phyloP scores from a whole-genome alignment of 495 filamentous ascomycete species.

The Xylaria intraflava region DNA sequence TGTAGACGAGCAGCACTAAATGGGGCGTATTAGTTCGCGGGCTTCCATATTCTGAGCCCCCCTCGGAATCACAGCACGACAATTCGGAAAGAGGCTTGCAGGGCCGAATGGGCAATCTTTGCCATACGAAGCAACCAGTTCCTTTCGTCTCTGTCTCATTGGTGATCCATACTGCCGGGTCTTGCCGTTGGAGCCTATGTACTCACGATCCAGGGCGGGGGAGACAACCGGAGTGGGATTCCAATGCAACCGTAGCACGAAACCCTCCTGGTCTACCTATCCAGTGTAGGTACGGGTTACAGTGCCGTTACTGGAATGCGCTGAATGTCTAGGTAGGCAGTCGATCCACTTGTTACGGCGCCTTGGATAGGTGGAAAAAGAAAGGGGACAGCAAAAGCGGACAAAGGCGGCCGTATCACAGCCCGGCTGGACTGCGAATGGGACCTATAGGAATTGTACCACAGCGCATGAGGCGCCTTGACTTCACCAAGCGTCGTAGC shows the following conservation, averaged over 20 bases:
- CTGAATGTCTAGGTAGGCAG: no score
- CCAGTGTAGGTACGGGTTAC: neutral
- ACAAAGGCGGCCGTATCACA: neutral
- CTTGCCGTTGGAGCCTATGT: constrained; percentile 2
- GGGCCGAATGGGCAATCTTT: neutral
- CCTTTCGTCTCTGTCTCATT: neutral
- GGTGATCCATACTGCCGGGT: constrained; percentile 8
- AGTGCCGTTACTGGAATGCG: neutral
- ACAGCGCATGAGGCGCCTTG: neutral
- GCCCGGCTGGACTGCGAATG: neutral
- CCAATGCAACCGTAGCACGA: constrained; percentile 3
- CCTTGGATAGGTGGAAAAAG: neutral
- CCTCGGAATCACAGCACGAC: neutral
- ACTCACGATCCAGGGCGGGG: neutral
- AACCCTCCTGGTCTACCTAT: neutral
- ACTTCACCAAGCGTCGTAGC: neutral
- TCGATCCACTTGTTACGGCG: neutral
- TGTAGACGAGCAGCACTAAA: neutral
- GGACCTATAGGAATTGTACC: neutral
- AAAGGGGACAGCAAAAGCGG: neutral
- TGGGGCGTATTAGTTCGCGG: neutral
- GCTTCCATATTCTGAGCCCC: neutral
- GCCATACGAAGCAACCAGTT: neutral
- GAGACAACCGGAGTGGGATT: neutral
- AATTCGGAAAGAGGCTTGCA: neutral